Base-by-base conservation (phyloP, 306 rosid species). In the Benincasa hispida region DNA sequence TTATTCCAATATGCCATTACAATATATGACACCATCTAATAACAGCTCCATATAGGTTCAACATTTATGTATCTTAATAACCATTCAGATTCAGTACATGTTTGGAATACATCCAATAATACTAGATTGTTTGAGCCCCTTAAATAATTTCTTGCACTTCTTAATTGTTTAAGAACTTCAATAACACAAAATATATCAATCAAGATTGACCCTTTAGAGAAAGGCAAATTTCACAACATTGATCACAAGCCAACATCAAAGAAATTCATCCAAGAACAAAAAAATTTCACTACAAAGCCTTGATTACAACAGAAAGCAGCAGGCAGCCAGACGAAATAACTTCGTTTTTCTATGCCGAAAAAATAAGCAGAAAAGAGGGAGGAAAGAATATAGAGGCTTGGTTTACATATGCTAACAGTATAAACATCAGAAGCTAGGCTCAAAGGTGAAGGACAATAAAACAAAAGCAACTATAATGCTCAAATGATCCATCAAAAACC, bases 361-460 rank as follows among this genome's bases (percentile, higher is more conserved):
- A 41, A 50, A 72, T 27, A 18, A 72, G 60, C 76, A 27, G 10
- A 72, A 50, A 72, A 7, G 58, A 28, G 24, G 57, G 76, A 28
- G 27, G 19, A 72, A 50, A 72, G 60, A 48, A 72, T 72, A 50
- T 72, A 50, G 60, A 22, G 28, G 37, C 14, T 70, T 48, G 18
- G 60, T 28, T 72, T 72, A 70, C 76, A 70, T 47, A 47, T 70
- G 37, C 58, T 69, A 69, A 70, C 34, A 47, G 58, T 47, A 72
- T 72, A 27, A 72, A 72, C 76, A 72, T 50, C 45, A 72, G 54
- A 72, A 50, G 61, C 76, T 70, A 70, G 8, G 35, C 75, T 68
- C 75, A 68, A 22, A 41, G 74, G 74, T 41, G 74, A 14, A 42
- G 17, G 11, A 41, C 3, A 42, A 70, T 55, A 70, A 48, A 70